Percentiles rank a stretch among this genome's conserved stretches.
These are phyloP conservation scores for Hanseniaspora lachancei DNA, from an alignment of 805 yeast species.

Conservation along the genomic window DNA sequence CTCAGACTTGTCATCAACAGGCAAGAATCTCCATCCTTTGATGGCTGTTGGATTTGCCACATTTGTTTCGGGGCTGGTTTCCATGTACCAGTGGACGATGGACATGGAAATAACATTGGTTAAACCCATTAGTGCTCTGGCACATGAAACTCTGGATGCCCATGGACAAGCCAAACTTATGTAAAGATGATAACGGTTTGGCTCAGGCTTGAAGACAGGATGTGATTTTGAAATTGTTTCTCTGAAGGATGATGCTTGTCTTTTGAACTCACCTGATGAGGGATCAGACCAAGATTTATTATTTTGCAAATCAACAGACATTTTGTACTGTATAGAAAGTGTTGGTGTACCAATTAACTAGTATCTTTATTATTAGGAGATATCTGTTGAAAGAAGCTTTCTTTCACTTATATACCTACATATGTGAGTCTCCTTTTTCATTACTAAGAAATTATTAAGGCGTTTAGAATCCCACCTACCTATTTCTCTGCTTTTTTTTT, in stretches of 20 bases:
- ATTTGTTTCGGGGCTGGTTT: not conserved
- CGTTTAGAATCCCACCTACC: too few species aligned
- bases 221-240: slow-evolving; percentile 48
- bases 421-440: too few species aligned
- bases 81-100: slow-evolving; percentile 82
- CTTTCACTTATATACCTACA: too few species aligned
- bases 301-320: not conserved
- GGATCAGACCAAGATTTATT: slow-evolving; percentile 10
- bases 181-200: slow-evolving; percentile 71
- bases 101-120: slow-evolving; percentile 47
- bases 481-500: too few species aligned
- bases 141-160: slow-evolving; percentile 75
- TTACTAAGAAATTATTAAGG: too few species aligned
- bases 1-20: slow-evolving; percentile 30
- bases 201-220: slow-evolving; percentile 58
- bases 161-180: slow-evolving; percentile 90
- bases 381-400: too few species aligned
- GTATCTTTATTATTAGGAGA: too few species aligned
- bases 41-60: slow-evolving; percentile 31
- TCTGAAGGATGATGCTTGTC: slow-evolving; percentile 48
- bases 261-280: slow-evolving; percentile 28
- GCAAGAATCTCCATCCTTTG: slow-evolving; percentile 78
- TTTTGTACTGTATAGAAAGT: not conserved
- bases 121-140: slow-evolving; percentile 62
- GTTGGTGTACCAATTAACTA: too few species aligned